Evolutionary conservation across 129 eudicot species (phyloP).

Genomic region (Silybum marianum): DNA sequence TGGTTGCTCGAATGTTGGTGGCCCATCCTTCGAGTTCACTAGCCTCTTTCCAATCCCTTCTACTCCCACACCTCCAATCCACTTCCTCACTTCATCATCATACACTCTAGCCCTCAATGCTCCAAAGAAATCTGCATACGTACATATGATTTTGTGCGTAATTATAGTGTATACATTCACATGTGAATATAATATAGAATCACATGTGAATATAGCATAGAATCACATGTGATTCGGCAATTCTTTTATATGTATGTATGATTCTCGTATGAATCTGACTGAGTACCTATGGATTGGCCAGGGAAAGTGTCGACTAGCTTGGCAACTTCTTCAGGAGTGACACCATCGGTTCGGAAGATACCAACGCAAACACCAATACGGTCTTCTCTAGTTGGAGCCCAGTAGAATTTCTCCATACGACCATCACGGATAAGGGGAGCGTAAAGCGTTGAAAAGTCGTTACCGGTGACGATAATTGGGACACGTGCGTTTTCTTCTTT

Average conservation of each 20-base stretch:
- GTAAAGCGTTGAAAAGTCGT: conserved; percentile 90
- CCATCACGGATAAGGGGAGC: conserved; percentile 99
- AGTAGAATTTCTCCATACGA: conserved; percentile 99
- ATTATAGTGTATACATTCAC: no score
- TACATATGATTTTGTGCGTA: no score
- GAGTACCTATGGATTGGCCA: conserved; percentile 86
- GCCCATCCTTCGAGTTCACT: conserved; percentile 93
- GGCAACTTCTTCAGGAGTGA: conserved; percentile 49
- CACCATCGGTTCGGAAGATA: conserved; percentile 65
- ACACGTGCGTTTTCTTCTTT: conserved; percentile 91
- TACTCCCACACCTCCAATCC: conserved; percentile 61
- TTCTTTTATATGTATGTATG: no score
- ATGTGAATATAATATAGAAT: no score
- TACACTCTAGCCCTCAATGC: conserved; percentile 98
- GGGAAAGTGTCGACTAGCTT: conserved; percentile 98
- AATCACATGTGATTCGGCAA: no score
- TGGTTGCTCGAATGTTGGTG: conserved; percentile 82
- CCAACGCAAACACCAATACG: conserved; percentile 89
- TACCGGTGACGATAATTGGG: conserved; percentile 91
- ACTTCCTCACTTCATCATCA: conserved; percentile 89
- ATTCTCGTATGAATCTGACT: no score
- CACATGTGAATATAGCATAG: no score
- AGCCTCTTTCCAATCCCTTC: conserved; percentile 72
- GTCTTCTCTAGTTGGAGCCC: conserved; percentile 99
- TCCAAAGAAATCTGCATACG: conserved; percentile 80